phyloP scores from a whole-genome alignment of 805 yeast genomes.

The Blastobotrys peoriensis region DNA sequence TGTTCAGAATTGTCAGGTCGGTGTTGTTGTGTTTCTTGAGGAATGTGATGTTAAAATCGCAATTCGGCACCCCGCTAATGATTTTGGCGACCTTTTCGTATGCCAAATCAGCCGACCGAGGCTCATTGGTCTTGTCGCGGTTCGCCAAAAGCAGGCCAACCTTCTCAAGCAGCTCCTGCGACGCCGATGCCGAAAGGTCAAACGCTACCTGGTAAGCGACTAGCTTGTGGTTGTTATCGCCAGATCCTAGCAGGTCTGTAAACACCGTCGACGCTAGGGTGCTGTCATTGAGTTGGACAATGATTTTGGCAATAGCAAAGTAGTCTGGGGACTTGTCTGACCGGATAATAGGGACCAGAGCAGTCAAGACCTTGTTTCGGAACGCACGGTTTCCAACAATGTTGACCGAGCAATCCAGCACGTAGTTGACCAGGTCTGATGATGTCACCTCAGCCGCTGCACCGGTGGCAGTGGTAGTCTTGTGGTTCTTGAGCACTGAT shows the following conservation, averaged over 20 bases:
- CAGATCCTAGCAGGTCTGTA: conserved; percentile 44
- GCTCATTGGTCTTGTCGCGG: conserved; percentile 24
- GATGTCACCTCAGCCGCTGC: conserved; percentile 25
- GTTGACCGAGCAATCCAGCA: conserved; percentile 59
- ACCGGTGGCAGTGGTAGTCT: conserved; percentile 9
- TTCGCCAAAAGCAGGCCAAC: conserved; percentile 31
- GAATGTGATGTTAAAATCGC: conserved; percentile 87
- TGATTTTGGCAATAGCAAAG: conserved; percentile 75
- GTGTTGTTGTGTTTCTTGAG: conserved; percentile 81
- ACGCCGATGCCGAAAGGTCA: conserved; percentile 84
- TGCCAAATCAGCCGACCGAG: conserved; percentile 26
- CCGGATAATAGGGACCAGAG: conserved; percentile 56
- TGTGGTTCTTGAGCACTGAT: conserved; percentile 36
- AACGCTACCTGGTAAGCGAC: conserved; percentile 91
- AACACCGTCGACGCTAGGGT: conserved; percentile 64
- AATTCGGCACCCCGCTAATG: conserved; percentile 86
- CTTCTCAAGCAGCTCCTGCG: conserved; percentile 74
- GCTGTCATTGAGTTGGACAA: conserved; percentile 79
- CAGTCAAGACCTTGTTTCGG: conserved; percentile 56
- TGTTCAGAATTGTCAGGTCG: conserved; percentile 73
- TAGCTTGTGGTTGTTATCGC: conserved; percentile 39
- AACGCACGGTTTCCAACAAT: conserved; percentile 61
- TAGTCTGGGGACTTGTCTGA: conserved; percentile 65
- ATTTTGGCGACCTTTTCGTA: conserved; percentile 51
- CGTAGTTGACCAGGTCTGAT: conserved; percentile 60